Conservation (phyloP, 1,284 basidiomycete genomes). For the Cutaneotrichosporon spelunceum region DNA sequence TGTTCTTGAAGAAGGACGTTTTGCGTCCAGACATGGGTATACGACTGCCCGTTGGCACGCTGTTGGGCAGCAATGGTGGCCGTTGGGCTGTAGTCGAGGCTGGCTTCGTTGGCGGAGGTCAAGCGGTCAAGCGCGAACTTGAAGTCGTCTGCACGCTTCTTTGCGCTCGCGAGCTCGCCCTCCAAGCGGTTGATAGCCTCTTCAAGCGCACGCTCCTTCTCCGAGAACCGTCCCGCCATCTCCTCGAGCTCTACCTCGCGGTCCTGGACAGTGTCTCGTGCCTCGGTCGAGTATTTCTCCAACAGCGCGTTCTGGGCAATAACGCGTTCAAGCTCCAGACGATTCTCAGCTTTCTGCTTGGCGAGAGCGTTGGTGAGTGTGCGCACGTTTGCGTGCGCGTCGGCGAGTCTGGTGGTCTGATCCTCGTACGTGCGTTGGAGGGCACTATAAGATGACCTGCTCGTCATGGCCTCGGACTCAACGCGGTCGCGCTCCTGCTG, state of each 20-base stretch:
- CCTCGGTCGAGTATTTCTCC: slow-evolving; percentile 44
- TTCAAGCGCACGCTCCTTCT: slow-evolving; percentile 49
- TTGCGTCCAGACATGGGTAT: slow-evolving; percentile 69
- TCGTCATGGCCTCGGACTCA: slow-evolving; percentile 32
- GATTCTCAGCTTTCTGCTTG: slow-evolving; percentile 40
- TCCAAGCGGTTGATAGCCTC: slow-evolving; percentile 52
- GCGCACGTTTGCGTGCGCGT: slow-evolving; percentile 44
- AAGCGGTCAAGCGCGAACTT: slow-evolving; percentile 49
- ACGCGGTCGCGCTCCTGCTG: slow-evolving; percentile 40
- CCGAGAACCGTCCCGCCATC: slow-evolving; percentile 42
- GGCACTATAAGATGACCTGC: slow-evolving; percentile 34
- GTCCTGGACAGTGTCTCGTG: slow-evolving; percentile 41
- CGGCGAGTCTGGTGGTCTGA: slow-evolving; percentile 40
- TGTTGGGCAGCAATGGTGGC: slow-evolving; percentile 75
- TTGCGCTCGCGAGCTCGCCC: slow-evolving; percentile 47
- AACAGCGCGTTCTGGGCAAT: slow-evolving; percentile 41
- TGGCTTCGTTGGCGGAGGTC: slow-evolving; percentile 34
- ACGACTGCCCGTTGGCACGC: slow-evolving; percentile 60
- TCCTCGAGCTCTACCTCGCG: slow-evolving; percentile 48
- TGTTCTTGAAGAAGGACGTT: slow-evolving; percentile 78
- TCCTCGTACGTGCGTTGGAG: slow-evolving; percentile 44
- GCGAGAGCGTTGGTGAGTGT: slow-evolving; percentile 45
- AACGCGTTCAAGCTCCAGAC: slow-evolving; percentile 39
- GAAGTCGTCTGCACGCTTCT: slow-evolving; percentile 51
- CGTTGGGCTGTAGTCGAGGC: slow-evolving; percentile 65